These are phyloP conservation scores for Pestalotiopsis sp. DNA, from an alignment of 2,329 filamentous ascomycete species.

Conservation along the genomic window DNA sequence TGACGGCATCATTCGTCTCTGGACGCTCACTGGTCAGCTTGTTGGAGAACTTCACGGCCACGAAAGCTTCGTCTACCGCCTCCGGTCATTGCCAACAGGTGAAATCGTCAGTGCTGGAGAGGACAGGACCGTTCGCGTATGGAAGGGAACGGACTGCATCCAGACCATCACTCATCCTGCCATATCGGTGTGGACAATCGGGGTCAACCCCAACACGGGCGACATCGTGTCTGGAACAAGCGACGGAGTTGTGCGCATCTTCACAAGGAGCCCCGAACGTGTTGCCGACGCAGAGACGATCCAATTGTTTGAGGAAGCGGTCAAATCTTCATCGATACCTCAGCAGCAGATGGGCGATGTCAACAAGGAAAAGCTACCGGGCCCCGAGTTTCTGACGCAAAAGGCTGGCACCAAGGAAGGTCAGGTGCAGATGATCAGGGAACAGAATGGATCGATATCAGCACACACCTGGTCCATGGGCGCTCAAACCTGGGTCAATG, in stretches of 20 bases:
- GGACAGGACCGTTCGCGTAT: conserved; percentile 89
- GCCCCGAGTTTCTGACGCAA: conserved; percentile 79
- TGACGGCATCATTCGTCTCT: conserved; percentile 84
- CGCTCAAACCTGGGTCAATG: conserved; percentile 76
- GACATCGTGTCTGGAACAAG: conserved; percentile 95
- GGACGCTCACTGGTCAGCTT: conserved; percentile 78
- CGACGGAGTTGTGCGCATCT: conserved; percentile 82
- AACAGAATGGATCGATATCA: conserved; percentile 78
- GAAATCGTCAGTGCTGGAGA: conserved; percentile 91
- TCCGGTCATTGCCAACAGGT: conserved; percentile 76
- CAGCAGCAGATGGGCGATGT: conserved; percentile 81
- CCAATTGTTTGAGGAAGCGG: conserved; percentile 76
- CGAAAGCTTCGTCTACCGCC: conserved; percentile 91
- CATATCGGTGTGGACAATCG: conserved; percentile 93
- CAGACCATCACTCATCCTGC: conserved; percentile 97
- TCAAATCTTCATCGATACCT: conserved; percentile 83
- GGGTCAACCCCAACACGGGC: conserved; percentile 78
- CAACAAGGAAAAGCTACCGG: conserved; percentile 90
- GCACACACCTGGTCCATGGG: conserved; percentile 84
- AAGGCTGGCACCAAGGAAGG: conserved; percentile 94
- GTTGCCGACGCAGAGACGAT: conserved; percentile 70
- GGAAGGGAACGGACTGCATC: conserved; percentile 79
- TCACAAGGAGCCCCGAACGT: conserved; percentile 72
- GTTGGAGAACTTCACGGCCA: conserved; percentile 82
- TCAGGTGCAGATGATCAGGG: conserved; percentile 88